Base-by-base conservation (phyloP, 2,329 filamentous ascomycete genomes). In the Pseudogymnoascus sp. region DNA sequence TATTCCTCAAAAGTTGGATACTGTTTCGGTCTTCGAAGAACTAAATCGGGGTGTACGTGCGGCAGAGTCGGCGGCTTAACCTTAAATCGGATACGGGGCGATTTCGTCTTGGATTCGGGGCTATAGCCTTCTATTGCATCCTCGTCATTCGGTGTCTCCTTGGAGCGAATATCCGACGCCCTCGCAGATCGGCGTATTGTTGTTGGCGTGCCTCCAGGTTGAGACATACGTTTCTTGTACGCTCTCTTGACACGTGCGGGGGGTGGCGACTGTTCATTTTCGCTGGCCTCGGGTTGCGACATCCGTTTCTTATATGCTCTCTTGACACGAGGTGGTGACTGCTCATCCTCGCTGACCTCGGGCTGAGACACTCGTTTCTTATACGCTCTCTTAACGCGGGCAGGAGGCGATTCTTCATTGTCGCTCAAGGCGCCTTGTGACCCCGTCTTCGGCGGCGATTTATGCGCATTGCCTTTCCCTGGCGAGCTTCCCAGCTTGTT, bases 1-100 rank as follows among this genome's bases (percentile, higher is more conserved):
- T 82, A 88, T 64, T 88, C 84, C 28, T 80, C 78, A 52, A 89
- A 83, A 39, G 72, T 81, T 0, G 78, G 72, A 9, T 80, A 82
- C 60, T 85, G 76, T 67, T 80, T 84, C 0, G 81, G 59, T 61
- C 73, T 64, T 69, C 82, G 76, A 59, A 80, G 79, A 59, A 83
- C 78, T 67, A 86, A 82, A 23, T 79, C 80, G 5, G 84, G 83
- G 68, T 88, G 84, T 5, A 85, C 80, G 3, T 86, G 71, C 14
- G 85, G 85, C 39, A 88, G 78, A 35, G 74, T 71, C 1, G 78
- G 75, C n/a, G 73, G 72, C 62, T 76, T 75, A 22, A 82, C 74
- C 25, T 79, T 78, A 41, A 85, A 66, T 62, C 78, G 80, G 25
- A 85, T 82, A 35, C 80, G 76, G 2, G 80, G 75, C 0, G 74